Evolutionary conservation across 225 moss, liverwort and hornwort species (phyloP).

Genomic region (Physcomitrium patens): DNA sequence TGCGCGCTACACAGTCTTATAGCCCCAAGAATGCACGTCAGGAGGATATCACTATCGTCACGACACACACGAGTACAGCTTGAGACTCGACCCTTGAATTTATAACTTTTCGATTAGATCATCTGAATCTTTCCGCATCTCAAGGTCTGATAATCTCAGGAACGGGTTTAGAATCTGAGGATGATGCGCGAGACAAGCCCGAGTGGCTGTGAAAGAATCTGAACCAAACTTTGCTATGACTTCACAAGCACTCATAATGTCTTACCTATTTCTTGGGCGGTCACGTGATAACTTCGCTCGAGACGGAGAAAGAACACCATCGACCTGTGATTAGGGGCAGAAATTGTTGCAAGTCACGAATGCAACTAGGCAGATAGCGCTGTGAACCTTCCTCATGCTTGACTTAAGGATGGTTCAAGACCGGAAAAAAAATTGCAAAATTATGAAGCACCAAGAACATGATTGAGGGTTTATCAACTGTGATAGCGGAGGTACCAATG

Average conservation of each 20-base stretch:
- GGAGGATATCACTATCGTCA: background rate
- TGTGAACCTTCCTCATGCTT: background rate
- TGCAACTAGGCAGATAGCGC: constrained; percentile 11
- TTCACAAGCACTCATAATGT: background rate
- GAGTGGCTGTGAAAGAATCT: background rate
- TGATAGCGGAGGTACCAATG: background rate
- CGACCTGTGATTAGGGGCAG: background rate
- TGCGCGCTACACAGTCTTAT: background rate
- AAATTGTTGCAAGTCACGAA: background rate
- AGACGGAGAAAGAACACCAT: constrained; percentile 6
- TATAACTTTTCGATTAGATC: background rate
- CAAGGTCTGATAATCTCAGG: constrained; percentile 3
- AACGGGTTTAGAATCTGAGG: constrained; percentile 18
- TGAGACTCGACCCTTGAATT: background rate
- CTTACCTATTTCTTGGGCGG: constrained; percentile 9
- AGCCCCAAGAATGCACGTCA: constrained; percentile 20
- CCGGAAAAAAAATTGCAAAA: background rate
- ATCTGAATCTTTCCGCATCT: constrained; percentile 13
- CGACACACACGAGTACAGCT: constrained; percentile 16
- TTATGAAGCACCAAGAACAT: constrained; percentile 34
- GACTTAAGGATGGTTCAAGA: background rate
- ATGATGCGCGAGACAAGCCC: constrained; percentile 2
- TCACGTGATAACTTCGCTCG: background rate
- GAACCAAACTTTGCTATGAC: constrained; percentile 17
- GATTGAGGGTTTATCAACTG: constrained; percentile 33